These are phyloP conservation scores for Trifolium subterraneum DNA, from an alignment of 306 rosid genomes.

Conservation along the genomic window DNA sequence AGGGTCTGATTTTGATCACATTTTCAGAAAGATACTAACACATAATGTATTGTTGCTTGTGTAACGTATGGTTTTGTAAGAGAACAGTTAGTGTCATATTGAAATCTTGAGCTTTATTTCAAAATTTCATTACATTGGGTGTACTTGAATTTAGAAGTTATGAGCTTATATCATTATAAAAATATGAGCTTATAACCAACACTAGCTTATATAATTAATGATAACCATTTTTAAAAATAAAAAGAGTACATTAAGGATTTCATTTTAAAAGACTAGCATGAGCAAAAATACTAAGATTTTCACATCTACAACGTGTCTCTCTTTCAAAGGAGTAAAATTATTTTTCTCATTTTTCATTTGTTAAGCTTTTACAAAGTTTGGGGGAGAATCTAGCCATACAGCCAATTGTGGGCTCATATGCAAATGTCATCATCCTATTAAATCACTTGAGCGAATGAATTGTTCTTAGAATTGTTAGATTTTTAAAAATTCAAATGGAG, in stretches of 20 bases:
- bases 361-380: not conserved
- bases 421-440: slow-evolving; percentile 1
- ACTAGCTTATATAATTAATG: not conserved
- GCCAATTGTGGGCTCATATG: not conserved
- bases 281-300: slow-evolving; percentile 1
- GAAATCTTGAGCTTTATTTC: slow-evolving; percentile 34
- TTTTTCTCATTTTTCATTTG: not conserved
- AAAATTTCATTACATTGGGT: slow-evolving; percentile 3
- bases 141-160: slow-evolving; percentile 25
- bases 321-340: slow-evolving; percentile 7
- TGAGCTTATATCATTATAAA: not conserved
- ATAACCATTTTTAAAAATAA: not conserved
- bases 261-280: not conserved
- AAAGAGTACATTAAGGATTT: slow-evolving; percentile 9
- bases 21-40: slow-evolving; percentile 33
- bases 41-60: slow-evolving; percentile 21
- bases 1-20: slow-evolving; percentile 25
- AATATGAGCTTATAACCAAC: not conserved
- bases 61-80: slow-evolving; percentile 33
- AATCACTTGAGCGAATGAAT: slow-evolving; percentile 9
- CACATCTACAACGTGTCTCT: not conserved
- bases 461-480: not conserved
- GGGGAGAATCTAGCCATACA: not conserved
- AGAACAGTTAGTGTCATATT: slow-evolving; percentile 16
- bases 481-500: not conserved